Evolutionary conservation across 805 yeast genomes (phyloP), one percentile per base, ranked within the genome.

Genomic region (Pichia kluyveri): DNA sequence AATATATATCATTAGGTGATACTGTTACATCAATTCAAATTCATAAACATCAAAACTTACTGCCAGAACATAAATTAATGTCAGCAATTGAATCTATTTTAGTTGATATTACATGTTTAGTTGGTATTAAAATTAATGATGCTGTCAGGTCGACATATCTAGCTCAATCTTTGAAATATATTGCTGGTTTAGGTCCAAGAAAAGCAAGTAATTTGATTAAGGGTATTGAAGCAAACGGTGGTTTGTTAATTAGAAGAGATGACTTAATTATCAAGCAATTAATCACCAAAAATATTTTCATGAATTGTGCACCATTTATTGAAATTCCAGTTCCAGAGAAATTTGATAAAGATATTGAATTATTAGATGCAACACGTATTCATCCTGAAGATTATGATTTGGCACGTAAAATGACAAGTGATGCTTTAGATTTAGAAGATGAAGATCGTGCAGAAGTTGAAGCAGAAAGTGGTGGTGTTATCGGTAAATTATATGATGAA

Each of bases 361-460:
- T 84, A 40, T 73, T 93, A 56, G 99, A 93, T 65, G 90, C 93
- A 44, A 93, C 99, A 0, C 79, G 99, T 69, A 89, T 93, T 42
- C 99, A 93, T 59, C 98, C 98, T 8, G 98, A 93, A 66, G 99
- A 93, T 68, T 93, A 93, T 63, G 96, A 87, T 54, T 73, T 93
- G 56, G 98, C 97, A 4, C 79, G 93, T 44, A 93, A 93, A 64
- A 93, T 93, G 90, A 98, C 97, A 8, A 93, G 96, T 1, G 99
- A 93, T 70, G 98, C 99, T 2, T 74, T 93, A 54, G 99, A 91
- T 62, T 76, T 90, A 54, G 96, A 89, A 58, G 99, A 95, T 59
- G 98, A 91, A 65, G 96, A 89, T 54, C 87, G 60, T 42, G 60
- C 57, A 36, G 67, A 60, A 41, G 95, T 88, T 61, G 98, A 93